These are phyloP conservation scores for Colletotrichum sp. DNA, from an alignment of 2,329 filamentous ascomycete genomes.

Conservation along the genomic window DNA sequence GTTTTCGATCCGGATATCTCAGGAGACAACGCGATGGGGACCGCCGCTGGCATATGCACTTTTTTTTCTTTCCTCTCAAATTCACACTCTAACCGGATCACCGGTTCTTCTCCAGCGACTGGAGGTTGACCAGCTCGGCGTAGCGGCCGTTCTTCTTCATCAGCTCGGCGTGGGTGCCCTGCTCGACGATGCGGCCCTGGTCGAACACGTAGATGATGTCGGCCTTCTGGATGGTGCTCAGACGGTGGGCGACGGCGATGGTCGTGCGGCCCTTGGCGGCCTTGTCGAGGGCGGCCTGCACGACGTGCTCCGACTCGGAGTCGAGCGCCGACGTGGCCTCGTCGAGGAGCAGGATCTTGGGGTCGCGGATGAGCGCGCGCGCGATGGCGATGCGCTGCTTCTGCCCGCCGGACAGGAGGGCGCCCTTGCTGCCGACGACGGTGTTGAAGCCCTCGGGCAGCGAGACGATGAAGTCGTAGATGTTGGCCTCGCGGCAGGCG, in stretches of 20 bases:
- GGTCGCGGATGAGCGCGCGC: constrained; percentile 86
- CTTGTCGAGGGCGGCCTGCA: constrained; percentile 80
- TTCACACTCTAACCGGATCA: constrained; percentile 11
- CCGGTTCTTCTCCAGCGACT: constrained; percentile 71
- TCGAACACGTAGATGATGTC: constrained; percentile 98
- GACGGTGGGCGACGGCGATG: constrained; percentile 89
- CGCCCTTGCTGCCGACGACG: constrained; percentile 84
- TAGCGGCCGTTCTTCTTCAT: constrained; percentile 75
- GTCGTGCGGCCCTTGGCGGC: constrained; percentile 87
- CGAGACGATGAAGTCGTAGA: constrained; percentile 89
- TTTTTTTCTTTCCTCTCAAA: not conserved
- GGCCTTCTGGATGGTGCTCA: constrained; percentile 93
- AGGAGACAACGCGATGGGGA: not conserved
- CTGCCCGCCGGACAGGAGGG: constrained; percentile 86
- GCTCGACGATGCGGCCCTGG: constrained; percentile 83
- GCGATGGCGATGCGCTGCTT: constrained; percentile 96
- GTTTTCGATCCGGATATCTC: constrained; percentile 17
- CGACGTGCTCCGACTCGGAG: constrained; percentile 78
- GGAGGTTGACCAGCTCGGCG: constrained; percentile 78
- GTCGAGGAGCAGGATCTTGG: constrained; percentile 83
- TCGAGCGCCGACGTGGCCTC: constrained; percentile 83
- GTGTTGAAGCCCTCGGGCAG: constrained; percentile 87
- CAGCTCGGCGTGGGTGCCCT: constrained; percentile 78
- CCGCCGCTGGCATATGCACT: not conserved
- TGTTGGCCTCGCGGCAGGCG: constrained; percentile 89